These are phyloP conservation scores for Coffea canephora DNA, from an alignment of 257 asterid species.

Conservation along the genomic window DNA sequence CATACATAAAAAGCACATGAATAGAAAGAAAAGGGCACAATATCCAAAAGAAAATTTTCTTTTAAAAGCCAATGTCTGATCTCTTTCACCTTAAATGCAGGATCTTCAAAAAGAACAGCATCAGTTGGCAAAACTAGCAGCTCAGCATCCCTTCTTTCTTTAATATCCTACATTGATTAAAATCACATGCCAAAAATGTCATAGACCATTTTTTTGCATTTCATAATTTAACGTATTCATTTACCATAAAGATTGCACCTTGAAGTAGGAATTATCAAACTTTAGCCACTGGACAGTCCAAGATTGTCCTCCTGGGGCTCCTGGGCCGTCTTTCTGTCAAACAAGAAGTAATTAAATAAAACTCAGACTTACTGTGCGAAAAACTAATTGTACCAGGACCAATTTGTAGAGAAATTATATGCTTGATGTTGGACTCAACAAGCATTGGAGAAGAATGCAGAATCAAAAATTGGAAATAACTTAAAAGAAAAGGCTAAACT, in stretches of 20 bases:
- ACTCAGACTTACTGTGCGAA: background rate
- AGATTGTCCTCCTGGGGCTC: conserved; percentile 97
- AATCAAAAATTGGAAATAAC: too few relatives aligned
- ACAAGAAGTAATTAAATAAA: conserved; percentile 19
- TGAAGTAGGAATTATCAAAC: conserved; percentile 92
- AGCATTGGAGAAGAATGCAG: background rate
- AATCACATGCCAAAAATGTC: conserved; percentile 16
- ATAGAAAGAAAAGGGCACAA: background rate
- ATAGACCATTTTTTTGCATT: background rate
- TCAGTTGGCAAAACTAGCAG: conserved; percentile 94
- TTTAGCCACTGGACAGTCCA: conserved; percentile 97
- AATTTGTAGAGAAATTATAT: background rate
- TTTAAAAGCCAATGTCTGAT: background rate
- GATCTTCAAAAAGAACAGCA: conserved; percentile 91
- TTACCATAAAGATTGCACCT: conserved; percentile 39
- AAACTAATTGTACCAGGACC: background rate
- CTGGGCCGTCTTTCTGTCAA: conserved; percentile 96
- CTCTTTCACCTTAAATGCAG: conserved; percentile 79
- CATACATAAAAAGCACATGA: background rate
- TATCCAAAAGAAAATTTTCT: background rate
- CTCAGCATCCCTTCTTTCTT: conserved; percentile 79
- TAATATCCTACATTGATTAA: conserved; percentile 61
- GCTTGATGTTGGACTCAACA: background rate
- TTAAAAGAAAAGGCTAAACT: background rate
- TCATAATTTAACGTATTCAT: conserved; percentile 5